Conservation (phyloP, 345 rosid species). For the Schrenkiella parvula region DNA sequence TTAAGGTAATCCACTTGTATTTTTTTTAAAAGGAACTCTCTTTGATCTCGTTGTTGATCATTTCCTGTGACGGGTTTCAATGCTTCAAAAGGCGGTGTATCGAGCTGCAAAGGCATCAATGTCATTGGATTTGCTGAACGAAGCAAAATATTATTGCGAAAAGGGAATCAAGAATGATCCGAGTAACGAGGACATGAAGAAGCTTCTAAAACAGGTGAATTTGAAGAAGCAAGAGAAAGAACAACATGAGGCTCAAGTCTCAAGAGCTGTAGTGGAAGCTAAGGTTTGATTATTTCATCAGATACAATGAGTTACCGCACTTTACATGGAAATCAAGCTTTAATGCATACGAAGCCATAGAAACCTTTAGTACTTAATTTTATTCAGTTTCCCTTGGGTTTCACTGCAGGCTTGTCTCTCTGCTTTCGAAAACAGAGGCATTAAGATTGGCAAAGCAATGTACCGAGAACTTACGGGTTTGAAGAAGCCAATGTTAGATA, state of each 20-base stretch:
- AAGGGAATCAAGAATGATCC: conserved; percentile 61
- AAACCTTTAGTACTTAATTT: not conserved
- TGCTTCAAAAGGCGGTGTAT: conserved; percentile 54
- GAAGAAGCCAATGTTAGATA: conserved; percentile 71
- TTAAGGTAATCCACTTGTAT: conserved; percentile 44
- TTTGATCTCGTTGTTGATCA: not conserved
- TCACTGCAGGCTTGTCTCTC: conserved; percentile 54
- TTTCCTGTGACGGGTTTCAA: not conserved
- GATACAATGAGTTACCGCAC: not conserved
- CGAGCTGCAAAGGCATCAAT: conserved; percentile 88
- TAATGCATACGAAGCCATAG: not conserved
- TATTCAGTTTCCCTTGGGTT: not conserved
- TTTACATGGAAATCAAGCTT: not conserved
- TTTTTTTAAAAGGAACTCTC: not conserved
- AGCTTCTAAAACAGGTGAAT: conserved; percentile 50
- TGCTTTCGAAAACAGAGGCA: conserved; percentile 60
- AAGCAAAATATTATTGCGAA: conserved; percentile 52
- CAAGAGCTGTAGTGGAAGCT: conserved; percentile 53
- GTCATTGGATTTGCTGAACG: conserved; percentile 53
- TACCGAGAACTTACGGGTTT: conserved; percentile 70
- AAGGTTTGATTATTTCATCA: conserved; percentile 47
- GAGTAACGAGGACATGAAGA: conserved; percentile 63
- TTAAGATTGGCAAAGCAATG: conserved; percentile 76
- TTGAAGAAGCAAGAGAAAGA: conserved; percentile 57
- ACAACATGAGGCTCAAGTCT: conserved; percentile 52